These are phyloP conservation scores for Begonia peltatifolia DNA, from an alignment of 306 rosid species.

Conservation along the genomic window DNA sequence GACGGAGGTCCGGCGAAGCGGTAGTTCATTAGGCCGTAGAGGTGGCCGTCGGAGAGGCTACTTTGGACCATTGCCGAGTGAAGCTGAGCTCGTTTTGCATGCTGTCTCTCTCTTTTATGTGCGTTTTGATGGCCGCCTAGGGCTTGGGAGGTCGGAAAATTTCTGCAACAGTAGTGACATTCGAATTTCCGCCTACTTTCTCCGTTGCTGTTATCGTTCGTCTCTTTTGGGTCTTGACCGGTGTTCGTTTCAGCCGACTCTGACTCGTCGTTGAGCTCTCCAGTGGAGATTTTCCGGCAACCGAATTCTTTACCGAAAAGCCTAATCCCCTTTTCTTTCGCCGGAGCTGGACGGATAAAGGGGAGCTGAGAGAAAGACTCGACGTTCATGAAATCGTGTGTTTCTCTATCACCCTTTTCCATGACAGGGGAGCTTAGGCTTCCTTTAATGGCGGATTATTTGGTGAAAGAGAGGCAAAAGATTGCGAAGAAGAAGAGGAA, in stretches of 20 bases:
- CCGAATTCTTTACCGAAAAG: constrained; percentile 81
- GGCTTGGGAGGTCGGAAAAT: constrained; percentile 92
- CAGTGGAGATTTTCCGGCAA: not conserved
- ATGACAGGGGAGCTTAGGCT: constrained; percentile 16
- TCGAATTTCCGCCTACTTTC: constrained; percentile 64
- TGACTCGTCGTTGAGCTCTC: constrained; percentile 8
- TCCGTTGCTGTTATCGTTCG: constrained; percentile 6
- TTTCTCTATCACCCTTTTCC: constrained; percentile 71
- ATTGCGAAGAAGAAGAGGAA: not conserved
- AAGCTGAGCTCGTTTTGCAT: constrained; percentile 80
- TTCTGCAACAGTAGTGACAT: constrained; percentile 88
- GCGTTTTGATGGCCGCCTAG: constrained; percentile 97
- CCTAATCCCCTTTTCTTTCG: constrained; percentile 48
- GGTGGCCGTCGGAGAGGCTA: constrained; percentile 40
- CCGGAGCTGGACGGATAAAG: constrained; percentile 66
- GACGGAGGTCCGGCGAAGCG: constrained; percentile 24
- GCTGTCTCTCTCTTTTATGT: constrained; percentile 79
- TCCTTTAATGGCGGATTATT: not conserved
- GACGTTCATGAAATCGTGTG: constrained; percentile 88
- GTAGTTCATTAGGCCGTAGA: constrained; percentile 54
- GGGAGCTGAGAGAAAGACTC: constrained; percentile 95
- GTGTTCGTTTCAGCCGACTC: constrained; percentile 22
- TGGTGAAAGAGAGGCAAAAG: not conserved
- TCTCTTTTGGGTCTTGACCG: constrained; percentile 8
- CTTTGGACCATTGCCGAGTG: constrained; percentile 62